Conservation (phyloP, 2,329 filamentous ascomycete genomes). For the Xylariales sp. region DNA sequence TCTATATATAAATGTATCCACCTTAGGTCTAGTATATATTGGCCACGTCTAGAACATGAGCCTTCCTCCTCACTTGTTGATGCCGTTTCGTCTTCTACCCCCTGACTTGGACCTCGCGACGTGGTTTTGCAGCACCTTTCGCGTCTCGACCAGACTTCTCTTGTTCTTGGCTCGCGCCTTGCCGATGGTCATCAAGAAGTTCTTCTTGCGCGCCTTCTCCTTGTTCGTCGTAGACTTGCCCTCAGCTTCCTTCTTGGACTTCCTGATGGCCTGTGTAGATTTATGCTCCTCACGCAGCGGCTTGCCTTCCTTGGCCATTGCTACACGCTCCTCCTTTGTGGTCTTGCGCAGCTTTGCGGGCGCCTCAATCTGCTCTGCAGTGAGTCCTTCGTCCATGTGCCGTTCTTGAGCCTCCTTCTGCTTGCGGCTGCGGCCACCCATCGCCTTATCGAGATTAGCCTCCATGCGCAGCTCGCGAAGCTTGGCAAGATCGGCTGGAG, state of each 20-base stretch:
- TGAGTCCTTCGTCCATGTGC: slow-evolving; percentile 83
- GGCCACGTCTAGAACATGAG: too few relatives aligned
- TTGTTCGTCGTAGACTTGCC: slow-evolving; percentile 97
- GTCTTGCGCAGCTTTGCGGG: slow-evolving; percentile 75
- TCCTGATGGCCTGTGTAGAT: slow-evolving; percentile 76
- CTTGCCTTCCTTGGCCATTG: slow-evolving; percentile 77
- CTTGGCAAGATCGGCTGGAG: slow-evolving; percentile 92
- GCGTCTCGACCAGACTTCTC: slow-evolving; percentile 83
- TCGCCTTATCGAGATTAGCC: slow-evolving; percentile 63
- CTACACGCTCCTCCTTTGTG: slow-evolving; percentile 86
- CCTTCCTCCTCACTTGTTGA: slow-evolving; percentile 10
- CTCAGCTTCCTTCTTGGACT: slow-evolving; percentile 80
- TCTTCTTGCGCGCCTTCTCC: slow-evolving; percentile 96
- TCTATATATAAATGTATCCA: too few relatives aligned
- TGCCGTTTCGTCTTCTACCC: slow-evolving; percentile 70
- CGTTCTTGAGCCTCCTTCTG: slow-evolving; percentile 44
- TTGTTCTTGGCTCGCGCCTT: slow-evolving; percentile 97
- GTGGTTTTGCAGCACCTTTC: slow-evolving; percentile 75
- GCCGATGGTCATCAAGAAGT: slow-evolving; percentile 95
- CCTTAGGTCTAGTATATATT: too few relatives aligned
- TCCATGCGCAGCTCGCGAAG: slow-evolving; percentile 80
- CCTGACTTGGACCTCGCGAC: slow-evolving; percentile 79
- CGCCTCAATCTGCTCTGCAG: slow-evolving; percentile 87
- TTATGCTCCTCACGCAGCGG: slow-evolving; percentile 76
- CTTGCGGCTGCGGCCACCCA: slow-evolving; percentile 45